These are phyloP conservation scores for Tinospora cordifolia DNA, from an alignment of 164 flowering plant species.

Conservation along the genomic window DNA sequence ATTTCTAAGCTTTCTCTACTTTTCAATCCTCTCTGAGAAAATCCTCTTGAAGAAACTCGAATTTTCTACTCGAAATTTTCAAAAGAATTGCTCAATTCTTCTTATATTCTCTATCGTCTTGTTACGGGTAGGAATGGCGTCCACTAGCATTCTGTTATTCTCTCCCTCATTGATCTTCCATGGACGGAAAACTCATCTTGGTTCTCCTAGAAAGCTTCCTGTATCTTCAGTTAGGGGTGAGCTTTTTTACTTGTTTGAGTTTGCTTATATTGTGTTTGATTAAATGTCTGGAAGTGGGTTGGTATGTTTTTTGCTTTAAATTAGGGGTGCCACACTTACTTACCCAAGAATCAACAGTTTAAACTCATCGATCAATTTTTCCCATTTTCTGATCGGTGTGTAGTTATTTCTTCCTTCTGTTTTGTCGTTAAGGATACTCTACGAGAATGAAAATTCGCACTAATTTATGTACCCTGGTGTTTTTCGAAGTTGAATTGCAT, in stretches of 20 bases:
- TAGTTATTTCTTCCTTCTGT: too few relatives aligned
- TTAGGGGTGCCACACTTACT: too few relatives aligned
- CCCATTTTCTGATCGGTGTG: too few relatives aligned
- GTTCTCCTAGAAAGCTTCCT: constrained; percentile 20
- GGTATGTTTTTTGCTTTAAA: too few relatives aligned
- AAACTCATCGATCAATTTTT: too few relatives aligned
- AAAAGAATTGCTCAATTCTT: neutral
- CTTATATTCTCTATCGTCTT: neutral
- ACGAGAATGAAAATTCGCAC: too few relatives aligned
- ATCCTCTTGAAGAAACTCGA: neutral
- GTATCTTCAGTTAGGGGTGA: constrained; percentile 26
- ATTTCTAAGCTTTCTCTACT: neutral
- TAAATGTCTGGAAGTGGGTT: too few relatives aligned
- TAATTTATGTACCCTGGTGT: too few relatives aligned
- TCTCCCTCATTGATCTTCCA: constrained; percentile 30
- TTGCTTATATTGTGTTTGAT: neutral
- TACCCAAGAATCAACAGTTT: too few relatives aligned
- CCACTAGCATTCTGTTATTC: constrained; percentile 27
- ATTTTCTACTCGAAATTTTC: neutral
- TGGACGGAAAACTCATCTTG: constrained; percentile 30
- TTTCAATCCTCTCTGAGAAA: neutral
- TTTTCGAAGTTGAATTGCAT: too few relatives aligned
- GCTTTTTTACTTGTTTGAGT: neutral
- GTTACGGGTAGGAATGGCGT: constrained; percentile 26
- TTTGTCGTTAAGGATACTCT: too few relatives aligned